Evolutionary conservation across 2,329 filamentous ascomycete species (phyloP), one percentile per base, ranked within the genome.

Genomic region (Hymenoscyphus fructigenus): DNA sequence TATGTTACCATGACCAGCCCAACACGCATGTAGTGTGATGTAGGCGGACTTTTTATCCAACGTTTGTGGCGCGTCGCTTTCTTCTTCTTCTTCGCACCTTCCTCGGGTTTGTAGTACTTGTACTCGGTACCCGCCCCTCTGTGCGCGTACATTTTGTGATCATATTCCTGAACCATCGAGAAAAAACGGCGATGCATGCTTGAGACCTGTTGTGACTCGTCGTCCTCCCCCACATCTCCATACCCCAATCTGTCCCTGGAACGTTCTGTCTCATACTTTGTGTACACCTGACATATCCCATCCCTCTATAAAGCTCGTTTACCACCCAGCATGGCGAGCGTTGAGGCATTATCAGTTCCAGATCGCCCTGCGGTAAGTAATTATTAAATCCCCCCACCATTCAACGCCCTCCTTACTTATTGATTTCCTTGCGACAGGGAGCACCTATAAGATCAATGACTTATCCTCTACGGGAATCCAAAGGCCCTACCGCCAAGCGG

Each of bases 381-480:
- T 36, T 32, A 36, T 29, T 23, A 2, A 38, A 3, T 20, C 2
- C 57, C 14, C 23, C 41, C 34, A 10, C 34, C 34, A 36, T 56
- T n/a, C 6, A 55, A n/a, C 36, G 12, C 12, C 15, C 5, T n/a
- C 28, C 53, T 61, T 58, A 64, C 36, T 29, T 50, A 50, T 50
- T 23, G n/a, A 14, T 26, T 12, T 12, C 14, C 20, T n/a, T 23
- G 60, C 34, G 17, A 65, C 57, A 73, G 71, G 47, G 60, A 9
- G 70, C 69, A 66, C 66, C 67, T n/a, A 56, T 65, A 17, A 67
- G 69, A 62, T 65, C 71, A 62, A 75, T 73, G 72, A 70, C 69
- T 10, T 60, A 71, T 44, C 69, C 71, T 26, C 47, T 71, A 34
- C 67, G 60, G 17, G 65, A 71, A 3, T 57, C 63, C 29, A 69